phyloP scores from a whole-genome alignment of 768 basidiomycete genomes.

The Naganishia friedmannii region DNA sequence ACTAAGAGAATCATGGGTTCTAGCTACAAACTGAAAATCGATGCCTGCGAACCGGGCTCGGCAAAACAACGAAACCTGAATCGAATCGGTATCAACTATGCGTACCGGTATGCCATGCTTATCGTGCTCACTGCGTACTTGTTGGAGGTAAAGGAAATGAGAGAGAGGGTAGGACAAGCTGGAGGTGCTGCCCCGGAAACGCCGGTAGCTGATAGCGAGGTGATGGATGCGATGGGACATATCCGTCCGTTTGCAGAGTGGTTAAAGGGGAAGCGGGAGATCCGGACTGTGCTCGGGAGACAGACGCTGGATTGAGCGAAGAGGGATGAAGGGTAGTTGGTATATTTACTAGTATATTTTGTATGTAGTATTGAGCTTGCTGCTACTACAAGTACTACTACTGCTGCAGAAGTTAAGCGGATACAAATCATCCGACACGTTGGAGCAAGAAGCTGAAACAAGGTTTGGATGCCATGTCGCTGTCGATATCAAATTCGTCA shows the following conservation, averaged over 20 bases:
- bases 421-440: slow-evolving; percentile 2
- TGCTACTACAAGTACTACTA: too few species aligned
- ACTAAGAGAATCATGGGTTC: slow-evolving; percentile 6
- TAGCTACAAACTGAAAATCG: slow-evolving; percentile 87
- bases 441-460: slow-evolving; percentile 12
- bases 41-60: slow-evolving; percentile 74
- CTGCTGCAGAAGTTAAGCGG: too few species aligned
- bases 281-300: slow-evolving; percentile 53
- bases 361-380: too few species aligned
- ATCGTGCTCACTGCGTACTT: slow-evolving; percentile 95
- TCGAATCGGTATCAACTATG: slow-evolving; percentile 78
- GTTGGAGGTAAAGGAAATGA: slow-evolving; percentile 60
- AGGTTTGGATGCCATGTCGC: too few species aligned
- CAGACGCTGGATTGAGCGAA: slow-evolving; percentile 48
- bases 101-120: slow-evolving; percentile 78
- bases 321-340: too few species aligned
- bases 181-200: slow-evolving; percentile 30
- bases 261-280: slow-evolving; percentile 79
- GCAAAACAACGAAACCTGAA: slow-evolving; percentile 72
- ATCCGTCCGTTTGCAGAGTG: slow-evolving; percentile 68
- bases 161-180: slow-evolving; percentile 28
- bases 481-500: not conserved
- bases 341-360: too few species aligned
- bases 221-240: slow-evolving; percentile 13
- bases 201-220: not conserved